Percentiles rank a stretch among this genome's conserved stretches.
phyloP scores from a whole-genome alignment of 192 early-diverging fungal species.

The Spizellomyces punctatus region DNA sequence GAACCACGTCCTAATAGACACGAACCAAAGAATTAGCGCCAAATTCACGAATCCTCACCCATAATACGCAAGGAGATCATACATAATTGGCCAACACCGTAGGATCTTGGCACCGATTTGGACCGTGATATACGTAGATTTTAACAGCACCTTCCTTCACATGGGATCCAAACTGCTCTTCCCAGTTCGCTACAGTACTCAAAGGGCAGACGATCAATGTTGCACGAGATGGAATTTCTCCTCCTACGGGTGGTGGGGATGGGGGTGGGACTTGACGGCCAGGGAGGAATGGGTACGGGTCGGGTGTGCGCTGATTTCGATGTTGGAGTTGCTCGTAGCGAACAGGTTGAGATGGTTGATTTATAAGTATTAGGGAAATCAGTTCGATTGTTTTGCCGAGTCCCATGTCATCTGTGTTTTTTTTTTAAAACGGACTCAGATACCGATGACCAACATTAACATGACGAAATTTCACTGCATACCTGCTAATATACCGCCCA shows the following conservation, averaged over 20 bases:
- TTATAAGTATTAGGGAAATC: constrained; percentile 46
- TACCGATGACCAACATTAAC: no score
- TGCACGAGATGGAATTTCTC: constrained; percentile 35
- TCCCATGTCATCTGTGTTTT: constrained; percentile 51
- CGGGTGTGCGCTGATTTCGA: not conserved
- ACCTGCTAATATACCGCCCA: constrained; percentile 62
- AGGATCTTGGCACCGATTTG: constrained; percentile 46
- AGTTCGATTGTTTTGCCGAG: constrained; percentile 52
- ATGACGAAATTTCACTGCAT: no score
- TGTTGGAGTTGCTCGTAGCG: not conserved
- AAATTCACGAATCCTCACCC: not conserved
- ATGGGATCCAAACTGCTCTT: constrained; percentile 65
- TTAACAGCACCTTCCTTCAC: constrained; percentile 37
- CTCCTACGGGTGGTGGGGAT: constrained; percentile 3
- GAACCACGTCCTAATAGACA: constrained; percentile 62
- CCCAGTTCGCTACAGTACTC: constrained; percentile 74
- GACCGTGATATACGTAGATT: constrained; percentile 68
- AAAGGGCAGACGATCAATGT: constrained; percentile 76
- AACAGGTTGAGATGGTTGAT: constrained; percentile 3
- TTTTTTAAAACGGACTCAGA: no score
- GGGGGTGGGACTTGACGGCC: constrained; percentile 8
- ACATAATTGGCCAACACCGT: constrained; percentile 43
- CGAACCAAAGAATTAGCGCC: constrained; percentile 50
- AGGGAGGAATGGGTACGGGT: constrained; percentile 30
- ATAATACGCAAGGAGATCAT: no score